Evolutionary conservation across 257 asterid species (phyloP).

Genomic region (Jacaranda copaia): DNA sequence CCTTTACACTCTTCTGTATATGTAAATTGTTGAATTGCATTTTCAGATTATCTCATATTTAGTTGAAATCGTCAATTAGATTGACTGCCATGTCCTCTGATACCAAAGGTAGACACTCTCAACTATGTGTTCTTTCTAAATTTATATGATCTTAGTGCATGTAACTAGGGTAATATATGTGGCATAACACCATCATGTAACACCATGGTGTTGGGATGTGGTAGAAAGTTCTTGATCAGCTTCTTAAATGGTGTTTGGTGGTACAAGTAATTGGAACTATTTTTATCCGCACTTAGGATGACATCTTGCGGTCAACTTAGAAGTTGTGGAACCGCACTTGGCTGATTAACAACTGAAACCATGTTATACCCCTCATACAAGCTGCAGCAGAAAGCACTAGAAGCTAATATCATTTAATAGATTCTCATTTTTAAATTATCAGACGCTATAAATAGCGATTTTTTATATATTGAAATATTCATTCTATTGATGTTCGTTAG

Average conservation of each 20-base stretch:
- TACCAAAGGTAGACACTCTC: conserved; percentile 70
- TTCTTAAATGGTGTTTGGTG: neutral
- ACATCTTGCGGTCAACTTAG: neutral
- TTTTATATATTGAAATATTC: no score
- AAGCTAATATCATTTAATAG: neutral
- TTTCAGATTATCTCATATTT: conserved; percentile 78
- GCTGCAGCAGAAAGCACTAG: neutral
- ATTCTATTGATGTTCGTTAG: no score
- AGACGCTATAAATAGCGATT: no score
- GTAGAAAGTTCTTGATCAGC: conserved; percentile 66
- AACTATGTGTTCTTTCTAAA: neutral
- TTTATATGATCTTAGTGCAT: conserved; percentile 11
- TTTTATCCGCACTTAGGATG: neutral
- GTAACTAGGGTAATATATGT: conserved; percentile 27
- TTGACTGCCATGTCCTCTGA: conserved; percentile 91
- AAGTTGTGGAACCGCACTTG: no score
- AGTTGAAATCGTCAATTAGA: conserved; percentile 89
- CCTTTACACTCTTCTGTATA: conserved; percentile 1
- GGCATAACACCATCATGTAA: conserved; percentile 85
- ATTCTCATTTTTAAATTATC: no score
- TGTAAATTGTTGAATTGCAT: conserved; percentile 19
- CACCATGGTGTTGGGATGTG: conserved; percentile 98
- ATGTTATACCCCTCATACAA: neutral
- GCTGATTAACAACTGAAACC: no score
- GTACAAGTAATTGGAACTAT: neutral